These are phyloP conservation scores for Pythium rishiriense DNA, from an alignment of 352 stramenopile species.

Conservation along the genomic window DNA sequence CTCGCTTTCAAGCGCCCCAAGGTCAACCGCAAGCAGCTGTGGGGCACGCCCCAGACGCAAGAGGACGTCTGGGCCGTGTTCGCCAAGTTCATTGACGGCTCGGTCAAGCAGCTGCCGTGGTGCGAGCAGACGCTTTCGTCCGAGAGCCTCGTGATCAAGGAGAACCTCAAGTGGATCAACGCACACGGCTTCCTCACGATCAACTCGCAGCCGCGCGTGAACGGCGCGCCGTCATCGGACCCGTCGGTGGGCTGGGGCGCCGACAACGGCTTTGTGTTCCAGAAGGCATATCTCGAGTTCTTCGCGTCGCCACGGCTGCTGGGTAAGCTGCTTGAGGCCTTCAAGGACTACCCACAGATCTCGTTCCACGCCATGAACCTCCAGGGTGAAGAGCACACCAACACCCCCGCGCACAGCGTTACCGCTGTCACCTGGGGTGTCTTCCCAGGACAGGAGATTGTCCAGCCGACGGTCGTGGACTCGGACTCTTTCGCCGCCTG, in stretches of 20 bases:
- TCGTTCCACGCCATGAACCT: conserved; percentile 81
- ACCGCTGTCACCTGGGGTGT: conserved; percentile 98
- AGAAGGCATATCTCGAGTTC: conserved; percentile 99
- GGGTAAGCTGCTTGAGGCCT: conserved; percentile 52
- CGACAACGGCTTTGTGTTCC: conserved; percentile 94
- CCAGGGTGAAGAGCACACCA: conserved; percentile 68
- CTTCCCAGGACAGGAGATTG: conserved; percentile 93
- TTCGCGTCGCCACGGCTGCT: conserved; percentile 91
- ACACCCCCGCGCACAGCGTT: conserved; percentile 79
- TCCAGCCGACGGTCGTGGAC: conserved; percentile 97
- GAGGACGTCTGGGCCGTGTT: conserved; percentile 96
- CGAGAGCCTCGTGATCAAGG: conserved; percentile 88
- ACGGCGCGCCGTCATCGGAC: conserved; percentile 90
- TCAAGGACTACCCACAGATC: conserved; percentile 67
- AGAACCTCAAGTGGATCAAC: conserved; percentile 87
- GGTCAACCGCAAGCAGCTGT: conserved; percentile 68
- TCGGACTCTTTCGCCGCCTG: conserved; percentile 93
- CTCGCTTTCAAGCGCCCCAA: conserved; percentile 84
- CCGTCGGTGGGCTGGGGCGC: conserved; percentile 95
- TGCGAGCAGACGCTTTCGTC: conserved; percentile 94
- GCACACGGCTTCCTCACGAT: conserved; percentile 94
- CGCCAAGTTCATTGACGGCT: conserved; percentile 78
- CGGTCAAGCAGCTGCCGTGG: conserved; percentile 94
- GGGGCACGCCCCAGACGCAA: conserved; percentile 79
- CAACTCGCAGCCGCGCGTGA: conserved; percentile 92